A percentile compares a stretch with the other conserved stretches of the same genome.
Conservation (phyloP, 805 yeast genomes). For the Wickerhamiella parazyma region DNA sequence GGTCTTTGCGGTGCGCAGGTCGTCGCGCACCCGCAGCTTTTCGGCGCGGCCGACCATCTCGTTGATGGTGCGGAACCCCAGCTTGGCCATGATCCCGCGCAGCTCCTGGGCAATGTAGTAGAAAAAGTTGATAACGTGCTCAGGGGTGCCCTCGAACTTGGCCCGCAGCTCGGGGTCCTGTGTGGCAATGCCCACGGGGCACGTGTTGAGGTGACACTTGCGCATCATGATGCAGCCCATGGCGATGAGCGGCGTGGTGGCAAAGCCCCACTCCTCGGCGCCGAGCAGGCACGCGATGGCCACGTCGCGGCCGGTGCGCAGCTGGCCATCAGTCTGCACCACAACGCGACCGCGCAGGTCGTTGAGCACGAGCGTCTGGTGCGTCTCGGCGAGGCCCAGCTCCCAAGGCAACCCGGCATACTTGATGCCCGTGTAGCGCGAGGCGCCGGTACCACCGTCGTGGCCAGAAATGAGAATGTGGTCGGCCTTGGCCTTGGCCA, state of each 20-base stretch:
- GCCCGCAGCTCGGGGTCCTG: constrained; percentile 89
- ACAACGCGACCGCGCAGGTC: constrained; percentile 92
- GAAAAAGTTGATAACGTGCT: constrained; percentile 95
- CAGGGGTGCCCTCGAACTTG: constrained; percentile 94
- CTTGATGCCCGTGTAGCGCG: constrained; percentile 92
- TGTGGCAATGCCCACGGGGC: constrained; percentile 98
- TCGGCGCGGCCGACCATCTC: constrained; percentile 99
- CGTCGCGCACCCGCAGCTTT: constrained; percentile 72
- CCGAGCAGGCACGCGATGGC: constrained; percentile 93
- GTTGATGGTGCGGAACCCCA: constrained; percentile 89
- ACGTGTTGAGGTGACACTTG: constrained; percentile 83
- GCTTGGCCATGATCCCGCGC: constrained; percentile 81
- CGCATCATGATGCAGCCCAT: constrained; percentile 97
- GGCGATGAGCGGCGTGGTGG: constrained; percentile 92
- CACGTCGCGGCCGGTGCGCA: constrained; percentile 92
- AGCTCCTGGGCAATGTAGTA: constrained; percentile 88
- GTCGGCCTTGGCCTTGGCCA: constrained; percentile 97
- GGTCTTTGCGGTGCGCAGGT: constrained; percentile 75
- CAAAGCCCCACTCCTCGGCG: constrained; percentile 98
- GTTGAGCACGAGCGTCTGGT: constrained; percentile 89
- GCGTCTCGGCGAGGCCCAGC: constrained; percentile 94
- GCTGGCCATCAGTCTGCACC: constrained; percentile 97
- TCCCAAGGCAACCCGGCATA: constrained; percentile 99
- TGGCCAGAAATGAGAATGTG: constrained; percentile 93
- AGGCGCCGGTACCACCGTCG: constrained; percentile 99